A percentile compares a stretch with the other conserved stretches of the same genome.
Conservation (phyloP, 1,284 basidiomycete genomes). For the Ustilago bromivora region DNA sequence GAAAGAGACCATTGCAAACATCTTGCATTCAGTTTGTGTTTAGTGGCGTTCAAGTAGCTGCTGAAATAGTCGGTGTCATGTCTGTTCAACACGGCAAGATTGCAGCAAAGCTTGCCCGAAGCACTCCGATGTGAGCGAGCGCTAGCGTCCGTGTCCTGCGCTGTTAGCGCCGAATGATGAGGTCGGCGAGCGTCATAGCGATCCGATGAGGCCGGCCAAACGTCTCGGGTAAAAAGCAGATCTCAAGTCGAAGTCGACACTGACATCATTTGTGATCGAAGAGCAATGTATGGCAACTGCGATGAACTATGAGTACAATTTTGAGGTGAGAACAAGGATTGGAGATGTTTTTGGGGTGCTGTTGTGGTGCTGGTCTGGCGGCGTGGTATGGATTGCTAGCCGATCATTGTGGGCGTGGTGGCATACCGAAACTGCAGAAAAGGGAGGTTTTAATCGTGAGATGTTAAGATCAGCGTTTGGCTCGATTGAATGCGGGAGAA, state of each 20-base stretch:
- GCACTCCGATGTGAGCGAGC: neutral
- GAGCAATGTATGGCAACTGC: neutral
- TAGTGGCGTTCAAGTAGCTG: neutral
- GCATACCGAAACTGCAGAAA: conserved; percentile 41
- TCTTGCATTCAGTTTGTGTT: too few species aligned
- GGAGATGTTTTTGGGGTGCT: neutral
- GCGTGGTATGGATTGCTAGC: neutral
- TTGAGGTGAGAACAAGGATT: neutral
- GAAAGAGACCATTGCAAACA: neutral
- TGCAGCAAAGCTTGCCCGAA: too few species aligned
- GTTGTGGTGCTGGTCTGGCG: neutral
- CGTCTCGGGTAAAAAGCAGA: neutral
- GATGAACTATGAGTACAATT: conserved; percentile 27
- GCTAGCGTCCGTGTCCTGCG: neutral
- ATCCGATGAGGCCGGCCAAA: neutral
- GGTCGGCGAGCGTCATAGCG: neutral
- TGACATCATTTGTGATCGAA: neutral
- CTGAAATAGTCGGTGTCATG: neutral
- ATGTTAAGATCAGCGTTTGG: neutral
- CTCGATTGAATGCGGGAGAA: neutral
- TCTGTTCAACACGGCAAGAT: neutral
- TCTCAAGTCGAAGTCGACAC: too few species aligned
- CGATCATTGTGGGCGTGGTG: conserved; percentile 45
- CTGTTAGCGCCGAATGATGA: neutral
- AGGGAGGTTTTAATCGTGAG: neutral